Evolutionary conservation across 139 green algal genomes (phyloP), one percentile per base, ranked within the genome.

Genomic region (Bryopsis sp.): DNA sequence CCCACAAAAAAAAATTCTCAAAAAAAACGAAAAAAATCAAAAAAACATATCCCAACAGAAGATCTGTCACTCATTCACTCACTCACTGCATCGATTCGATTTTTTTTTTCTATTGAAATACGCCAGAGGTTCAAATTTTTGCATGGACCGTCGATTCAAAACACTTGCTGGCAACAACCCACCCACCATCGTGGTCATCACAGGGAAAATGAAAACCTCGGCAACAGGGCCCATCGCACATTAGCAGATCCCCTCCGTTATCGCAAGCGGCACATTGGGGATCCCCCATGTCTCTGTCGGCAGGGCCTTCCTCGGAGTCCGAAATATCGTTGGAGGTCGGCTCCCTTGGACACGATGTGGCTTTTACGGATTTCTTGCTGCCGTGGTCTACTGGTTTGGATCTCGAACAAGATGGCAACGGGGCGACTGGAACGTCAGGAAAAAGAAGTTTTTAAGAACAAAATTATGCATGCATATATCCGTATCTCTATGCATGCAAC

Each of bases 141-240:
- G 43, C 43, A 19, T 54, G 19, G 15, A 54, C 15, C 43, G 15
- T 19, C 11, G 11, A 11, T 54, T 19, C 43, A 11, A 54, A 19
- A 11, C 43, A 54, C 43, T 54, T 11, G 43, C 43, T 54, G 11
- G 43, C 19, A 19, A 11, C 43, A 54, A 54, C 15, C 43, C 15
- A 11, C 11, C 43, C 43, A 11, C 19, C 43, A 54, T 54, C 19
- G 43, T 54, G 15, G 15, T 54, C 43, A 11, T 54, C 43, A 11
- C 19, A 11, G 11, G 43, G 43, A 26, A 67, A 7, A 31, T 67
- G 59, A 31, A 67, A 67, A 67, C 31, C 59, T 47, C 59, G 59
- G 28, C 39, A 39, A 19, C 59, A 67, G 8, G 59, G 59, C 24
- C 59, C 59, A 67, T 67, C 59, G 33, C 59, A 67, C 59, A 67